Base-by-base conservation (phyloP, 345 rosid genomes). In the Dipteronia sinensis region DNA sequence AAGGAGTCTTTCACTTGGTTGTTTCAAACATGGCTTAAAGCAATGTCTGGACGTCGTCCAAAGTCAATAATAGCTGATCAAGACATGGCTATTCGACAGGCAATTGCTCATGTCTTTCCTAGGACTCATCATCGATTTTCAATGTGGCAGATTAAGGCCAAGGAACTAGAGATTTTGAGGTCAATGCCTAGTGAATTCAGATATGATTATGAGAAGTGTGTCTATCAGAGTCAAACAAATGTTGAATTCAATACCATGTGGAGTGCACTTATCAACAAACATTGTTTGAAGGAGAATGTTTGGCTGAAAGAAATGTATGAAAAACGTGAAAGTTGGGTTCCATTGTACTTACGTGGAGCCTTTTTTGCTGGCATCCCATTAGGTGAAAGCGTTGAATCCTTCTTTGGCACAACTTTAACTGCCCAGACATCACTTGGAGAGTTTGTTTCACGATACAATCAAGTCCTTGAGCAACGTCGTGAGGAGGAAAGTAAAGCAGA, bases 401-500 rank as follows among this genome's bases (percentile, higher is more conserved):
- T 90, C 85, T 93, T 90, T 46, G 90, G 90, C 65, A 70, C 89
- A 56, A 82, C 82, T n/a, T 84, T 92, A 55, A 89, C 81, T 67
- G 86, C 87, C 59, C 85, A 89, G 72, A 89, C 92, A 0, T 88
- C 93, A 7, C 83, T 87, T 42, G 80, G 72, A 55, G 98, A 93
- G 58, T 93, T 95, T 71, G 72, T 90, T 65, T 71, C 89, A 0
- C 83, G 86, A 78, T 93, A 89, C 65, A 94, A 92, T 61, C 91
- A 88, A 80, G 89, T 83, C 34, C 89, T 95, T 17, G 88, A 88
- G 80, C 95, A 73, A 42, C 86, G 91, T 15, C 88, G 94, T 0
- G 95, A 92, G 75, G 94, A 93, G 73, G 98, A 93, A 83, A 85
- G 86, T 40, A 90, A 90, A 83, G 97, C 92, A 81, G 98, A 95